phyloP scores from a whole-genome alignment of 495 filamentous ascomycete species.

The Neurospora terricola region DNA sequence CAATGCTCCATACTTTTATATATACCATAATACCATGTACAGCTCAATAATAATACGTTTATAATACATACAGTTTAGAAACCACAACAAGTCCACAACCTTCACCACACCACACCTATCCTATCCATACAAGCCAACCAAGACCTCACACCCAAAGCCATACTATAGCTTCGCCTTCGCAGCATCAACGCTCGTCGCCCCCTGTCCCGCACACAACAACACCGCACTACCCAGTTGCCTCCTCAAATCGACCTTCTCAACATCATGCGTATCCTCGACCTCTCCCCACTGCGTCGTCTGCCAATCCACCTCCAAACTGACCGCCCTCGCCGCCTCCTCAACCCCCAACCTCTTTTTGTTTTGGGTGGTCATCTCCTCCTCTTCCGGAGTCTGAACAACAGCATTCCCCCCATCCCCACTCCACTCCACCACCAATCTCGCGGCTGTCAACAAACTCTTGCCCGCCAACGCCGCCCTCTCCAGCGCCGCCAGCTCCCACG shows the following conservation, averaged over 20 bases:
- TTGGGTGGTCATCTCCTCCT: too few relatives aligned
- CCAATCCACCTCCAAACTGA: slow-evolving; percentile 78
- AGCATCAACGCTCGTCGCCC: slow-evolving; percentile 1
- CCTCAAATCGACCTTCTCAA: slow-evolving; percentile 82
- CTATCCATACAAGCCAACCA: not conserved
- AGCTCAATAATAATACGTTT: not conserved
- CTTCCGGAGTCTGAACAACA: too few relatives aligned
- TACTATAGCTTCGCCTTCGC: not conserved
- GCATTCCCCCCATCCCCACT: slow-evolving; percentile 48
- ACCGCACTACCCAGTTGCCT: slow-evolving; percentile 83
- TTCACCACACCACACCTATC: not conserved
- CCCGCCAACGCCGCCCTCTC: slow-evolving; percentile 74
- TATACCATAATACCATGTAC: not conserved
- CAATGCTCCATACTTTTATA: not conserved
- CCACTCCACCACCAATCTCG: slow-evolving; percentile 77
- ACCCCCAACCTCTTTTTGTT: slow-evolving; percentile 49
- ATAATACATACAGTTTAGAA: not conserved
- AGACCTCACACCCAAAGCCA: not conserved
- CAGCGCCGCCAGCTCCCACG: slow-evolving; percentile 75
- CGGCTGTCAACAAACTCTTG: slow-evolving; percentile 75
- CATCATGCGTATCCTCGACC: slow-evolving; percentile 98
- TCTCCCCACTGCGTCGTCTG: slow-evolving; percentile 90
- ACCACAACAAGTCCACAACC: not conserved
- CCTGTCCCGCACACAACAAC: slow-evolving; percentile 57
- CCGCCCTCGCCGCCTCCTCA: slow-evolving; percentile 64